phyloP scores from a whole-genome alignment of 2,329 filamentous ascomycete genomes.

The Biscogniauxia sp. region DNA sequence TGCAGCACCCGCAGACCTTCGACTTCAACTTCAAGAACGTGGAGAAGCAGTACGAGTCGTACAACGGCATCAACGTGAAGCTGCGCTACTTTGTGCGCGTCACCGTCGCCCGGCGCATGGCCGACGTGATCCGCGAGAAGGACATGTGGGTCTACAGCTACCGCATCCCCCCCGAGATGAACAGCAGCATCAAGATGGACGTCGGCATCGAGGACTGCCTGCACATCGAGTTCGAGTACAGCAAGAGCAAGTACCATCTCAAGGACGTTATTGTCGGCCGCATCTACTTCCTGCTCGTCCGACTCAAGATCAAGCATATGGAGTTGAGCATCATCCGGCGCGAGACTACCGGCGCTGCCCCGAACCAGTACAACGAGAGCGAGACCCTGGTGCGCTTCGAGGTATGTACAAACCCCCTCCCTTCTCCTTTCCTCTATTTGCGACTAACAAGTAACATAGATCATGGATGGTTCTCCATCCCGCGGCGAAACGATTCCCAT shows the following conservation, averaged over 20 bases:
- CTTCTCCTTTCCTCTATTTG: neutral
- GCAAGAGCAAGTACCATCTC: constrained; percentile 97
- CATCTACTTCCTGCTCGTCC: constrained; percentile 96
- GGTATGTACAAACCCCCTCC: constrained; percentile 44
- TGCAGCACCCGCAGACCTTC: constrained; percentile 97
- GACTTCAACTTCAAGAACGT: constrained; percentile 99
- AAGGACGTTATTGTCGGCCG: constrained; percentile 98
- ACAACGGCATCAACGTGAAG: constrained; percentile 99
- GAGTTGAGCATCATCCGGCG: constrained; percentile 95
- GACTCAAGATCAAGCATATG: constrained; percentile 99
- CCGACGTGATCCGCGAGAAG: constrained; percentile 97
- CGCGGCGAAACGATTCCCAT: constrained; percentile 95
- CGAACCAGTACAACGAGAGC: constrained; percentile 99
- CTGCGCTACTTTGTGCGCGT: constrained; percentile 97
- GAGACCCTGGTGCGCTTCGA: constrained; percentile 97
- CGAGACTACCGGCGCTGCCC: constrained; percentile 93
- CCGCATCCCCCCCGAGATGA: constrained; percentile 95
- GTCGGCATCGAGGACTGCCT: constrained; percentile 98
- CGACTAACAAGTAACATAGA: constrained; percentile 47
- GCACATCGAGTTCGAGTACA: constrained; percentile 99
- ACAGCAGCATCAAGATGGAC: constrained; percentile 99
- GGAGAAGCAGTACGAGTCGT: constrained; percentile 99
- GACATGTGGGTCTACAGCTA: constrained; percentile 99
- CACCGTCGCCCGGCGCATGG: constrained; percentile 94
- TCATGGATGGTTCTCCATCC: constrained; percentile 99